Conservation (phyloP, 441 rosid genomes). For the Mallotus japonicus region DNA sequence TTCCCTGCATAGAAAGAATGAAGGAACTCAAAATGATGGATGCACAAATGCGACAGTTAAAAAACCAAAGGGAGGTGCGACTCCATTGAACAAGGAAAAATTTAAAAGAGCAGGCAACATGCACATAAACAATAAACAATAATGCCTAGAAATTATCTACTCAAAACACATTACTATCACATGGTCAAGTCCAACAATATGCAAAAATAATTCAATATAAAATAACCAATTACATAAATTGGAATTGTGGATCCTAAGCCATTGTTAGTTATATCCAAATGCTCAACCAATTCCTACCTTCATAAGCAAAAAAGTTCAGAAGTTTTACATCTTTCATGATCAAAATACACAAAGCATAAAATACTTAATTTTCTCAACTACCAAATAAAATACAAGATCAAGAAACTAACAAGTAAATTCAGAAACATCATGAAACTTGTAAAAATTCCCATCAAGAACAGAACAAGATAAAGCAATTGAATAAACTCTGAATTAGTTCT, state of each 20-base stretch:
- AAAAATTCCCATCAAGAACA: neutral
- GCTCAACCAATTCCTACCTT: neutral
- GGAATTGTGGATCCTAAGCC: neutral
- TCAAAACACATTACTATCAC: neutral
- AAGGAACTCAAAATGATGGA: neutral
- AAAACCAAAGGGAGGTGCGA: neutral
- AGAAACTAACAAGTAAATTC: too few species aligned
- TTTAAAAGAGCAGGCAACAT: neutral
- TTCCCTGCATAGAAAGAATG: slow-evolving; percentile 32
- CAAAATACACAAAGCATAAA: neutral
- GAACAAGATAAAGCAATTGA: neutral
- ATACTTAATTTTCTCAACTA: neutral
- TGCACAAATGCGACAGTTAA: neutral
- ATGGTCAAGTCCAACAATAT: neutral
- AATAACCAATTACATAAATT: neutral
- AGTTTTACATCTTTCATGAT: neutral
- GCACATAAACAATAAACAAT: too few species aligned
- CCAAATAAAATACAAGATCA: neutral
- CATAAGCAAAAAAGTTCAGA: neutral
- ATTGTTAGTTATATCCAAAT: neutral
- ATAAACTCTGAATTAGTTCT: neutral
- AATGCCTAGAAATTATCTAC: neutral
- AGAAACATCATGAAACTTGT: neutral
- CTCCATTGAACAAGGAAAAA: neutral
- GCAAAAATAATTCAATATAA: neutral